These are phyloP conservation scores for Colletotrichum godetiae DNA, from an alignment of 2,329 filamentous ascomycete genomes.

Conservation along the genomic window DNA sequence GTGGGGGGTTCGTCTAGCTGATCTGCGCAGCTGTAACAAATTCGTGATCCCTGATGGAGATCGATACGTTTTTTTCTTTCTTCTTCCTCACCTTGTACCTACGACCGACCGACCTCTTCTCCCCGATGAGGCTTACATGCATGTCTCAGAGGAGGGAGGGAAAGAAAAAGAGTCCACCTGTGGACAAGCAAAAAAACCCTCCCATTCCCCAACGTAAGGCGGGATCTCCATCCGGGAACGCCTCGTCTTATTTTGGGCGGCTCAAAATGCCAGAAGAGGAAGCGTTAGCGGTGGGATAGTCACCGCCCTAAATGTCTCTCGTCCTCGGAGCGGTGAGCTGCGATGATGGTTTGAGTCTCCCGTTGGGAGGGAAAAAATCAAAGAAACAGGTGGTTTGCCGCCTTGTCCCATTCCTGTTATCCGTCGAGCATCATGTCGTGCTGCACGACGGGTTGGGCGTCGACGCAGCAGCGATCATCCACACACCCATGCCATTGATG, in stretches of 20 bases:
- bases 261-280: conserved; percentile 11
- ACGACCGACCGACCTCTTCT: neutral
- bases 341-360: neutral
- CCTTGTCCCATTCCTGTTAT: neutral
- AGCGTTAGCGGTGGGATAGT: neutral
- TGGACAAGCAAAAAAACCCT: neutral
- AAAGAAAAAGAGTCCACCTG: neutral
- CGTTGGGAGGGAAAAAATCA: neutral
- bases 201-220: neutral
- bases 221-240: conserved; percentile 21
- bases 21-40: neutral
- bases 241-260: neutral
- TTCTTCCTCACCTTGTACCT: neutral
- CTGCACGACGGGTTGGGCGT: neutral
- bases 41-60: conserved; percentile 24
- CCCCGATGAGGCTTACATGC: conserved; percentile 2
- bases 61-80: conserved; percentile 14
- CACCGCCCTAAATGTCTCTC: neutral
- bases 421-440: neutral
- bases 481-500: neutral
- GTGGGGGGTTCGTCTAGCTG: neutral
- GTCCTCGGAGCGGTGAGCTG: neutral
- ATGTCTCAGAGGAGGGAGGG: conserved; percentile 6
- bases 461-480: neutral
- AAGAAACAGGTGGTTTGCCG: neutral